Conservation (phyloP, 2,329 filamentous ascomycete species). For the Blumeria graminis region DNA sequence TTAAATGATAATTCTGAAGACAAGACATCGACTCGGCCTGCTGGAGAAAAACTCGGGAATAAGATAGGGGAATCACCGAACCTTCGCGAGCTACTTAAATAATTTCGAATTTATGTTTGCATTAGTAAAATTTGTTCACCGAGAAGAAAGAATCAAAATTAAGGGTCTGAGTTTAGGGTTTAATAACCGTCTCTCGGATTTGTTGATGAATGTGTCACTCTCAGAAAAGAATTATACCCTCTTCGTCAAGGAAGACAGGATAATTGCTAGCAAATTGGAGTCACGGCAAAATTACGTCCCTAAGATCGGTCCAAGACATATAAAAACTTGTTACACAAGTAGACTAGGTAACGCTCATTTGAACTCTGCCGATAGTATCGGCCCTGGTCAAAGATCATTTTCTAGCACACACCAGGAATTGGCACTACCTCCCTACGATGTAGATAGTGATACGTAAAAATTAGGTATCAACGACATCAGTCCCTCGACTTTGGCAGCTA, state of each 20-base stretch:
- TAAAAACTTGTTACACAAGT: neutral
- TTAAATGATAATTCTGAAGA: too few species aligned
- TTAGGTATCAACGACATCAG: neutral
- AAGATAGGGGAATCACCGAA: too few species aligned
- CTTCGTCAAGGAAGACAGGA: neutral
- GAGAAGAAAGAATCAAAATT: too few species aligned
- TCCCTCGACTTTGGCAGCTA: neutral
- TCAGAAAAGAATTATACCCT: too few species aligned
- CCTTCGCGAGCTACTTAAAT: neutral
- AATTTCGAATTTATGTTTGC: neutral
- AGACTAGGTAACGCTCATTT: neutral
- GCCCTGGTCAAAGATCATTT: neutral
- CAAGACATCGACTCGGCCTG: constrained; percentile 2
- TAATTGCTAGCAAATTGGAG: too few species aligned
- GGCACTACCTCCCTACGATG: neutral
- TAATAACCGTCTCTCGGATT: neutral
- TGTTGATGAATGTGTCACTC: neutral
- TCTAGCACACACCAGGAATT: neutral
- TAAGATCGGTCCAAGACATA: too few species aligned
- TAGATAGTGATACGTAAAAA: neutral
- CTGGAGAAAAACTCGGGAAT: neutral
- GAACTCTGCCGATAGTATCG: neutral
- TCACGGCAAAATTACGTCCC: too few species aligned
- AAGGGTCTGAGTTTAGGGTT: neutral
- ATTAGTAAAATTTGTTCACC: neutral